Evolutionary conservation across 331 rosid genomes (phyloP).

Genomic region (Ulmus americana): DNA sequence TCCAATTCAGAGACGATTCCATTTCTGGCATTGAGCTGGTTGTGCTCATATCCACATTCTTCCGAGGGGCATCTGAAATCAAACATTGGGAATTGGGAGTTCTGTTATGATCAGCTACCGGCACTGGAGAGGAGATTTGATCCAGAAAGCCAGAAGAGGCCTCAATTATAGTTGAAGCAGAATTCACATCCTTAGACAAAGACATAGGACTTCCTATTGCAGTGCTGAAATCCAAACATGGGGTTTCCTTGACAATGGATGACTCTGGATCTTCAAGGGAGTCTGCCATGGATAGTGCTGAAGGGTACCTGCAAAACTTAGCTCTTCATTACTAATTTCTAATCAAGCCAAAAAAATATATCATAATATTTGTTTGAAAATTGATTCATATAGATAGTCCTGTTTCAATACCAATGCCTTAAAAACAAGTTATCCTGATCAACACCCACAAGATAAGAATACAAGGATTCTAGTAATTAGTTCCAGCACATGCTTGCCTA

Average conservation of each 20-base stretch:
- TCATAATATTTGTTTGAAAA: neutral
- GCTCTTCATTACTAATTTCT: neutral
- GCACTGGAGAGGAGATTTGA: conserved; percentile 28
- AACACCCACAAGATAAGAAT: no score
- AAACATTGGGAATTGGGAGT: conserved; percentile 36
- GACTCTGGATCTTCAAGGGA: conserved; percentile 43
- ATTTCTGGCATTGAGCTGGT: conserved; percentile 37
- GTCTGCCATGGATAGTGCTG: conserved; percentile 31
- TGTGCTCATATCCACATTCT: conserved; percentile 30
- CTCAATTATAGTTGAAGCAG: conserved; percentile 46
- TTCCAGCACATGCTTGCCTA: no score
- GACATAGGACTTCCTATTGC: conserved; percentile 42
- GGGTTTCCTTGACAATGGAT: conserved; percentile 54
- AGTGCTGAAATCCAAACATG: conserved; percentile 26
- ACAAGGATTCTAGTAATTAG: no score
- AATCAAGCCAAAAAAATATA: neutral
- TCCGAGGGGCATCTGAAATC: conserved; percentile 51
- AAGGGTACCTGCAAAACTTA: conserved; percentile 39
- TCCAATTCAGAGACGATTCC: conserved; percentile 54
- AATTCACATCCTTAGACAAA: conserved; percentile 38
- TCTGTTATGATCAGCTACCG: conserved; percentile 26
- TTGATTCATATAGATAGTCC: no score
- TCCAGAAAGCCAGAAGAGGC: conserved; percentile 36
- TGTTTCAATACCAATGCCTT: no score
- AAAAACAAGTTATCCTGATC: no score